A percentile compares a stretch with the other conserved stretches of the same genome.
Conservation (phyloP, 2,329 filamentous ascomycete species). For the Trichoderma atrobrunneum region DNA sequence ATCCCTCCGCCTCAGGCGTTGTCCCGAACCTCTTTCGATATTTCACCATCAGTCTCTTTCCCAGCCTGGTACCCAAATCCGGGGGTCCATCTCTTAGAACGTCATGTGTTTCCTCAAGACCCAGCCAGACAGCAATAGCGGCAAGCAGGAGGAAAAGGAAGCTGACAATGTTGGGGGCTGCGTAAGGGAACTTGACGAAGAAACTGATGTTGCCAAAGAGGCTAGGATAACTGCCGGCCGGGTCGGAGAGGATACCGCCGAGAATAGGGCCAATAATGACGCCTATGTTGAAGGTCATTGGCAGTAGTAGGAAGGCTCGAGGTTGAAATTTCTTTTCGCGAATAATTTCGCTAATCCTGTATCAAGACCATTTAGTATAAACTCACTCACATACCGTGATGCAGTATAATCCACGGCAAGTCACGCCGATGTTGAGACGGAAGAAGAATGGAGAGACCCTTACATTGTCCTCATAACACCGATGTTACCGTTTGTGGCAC, state of each 20-base stretch:
- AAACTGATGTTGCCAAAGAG: conserved; percentile 49
- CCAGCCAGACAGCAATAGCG: conserved; percentile 46
- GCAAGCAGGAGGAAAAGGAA: conserved; percentile 46
- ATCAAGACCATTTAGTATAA: neutral
- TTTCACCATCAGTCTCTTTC: conserved; percentile 34
- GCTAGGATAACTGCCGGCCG: conserved; percentile 54
- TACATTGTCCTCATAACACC: conserved; percentile 73
- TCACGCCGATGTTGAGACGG: neutral
- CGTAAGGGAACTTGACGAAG: conserved; percentile 51
- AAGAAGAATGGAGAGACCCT: conserved; percentile 15
- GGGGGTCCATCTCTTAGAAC: conserved; percentile 36
- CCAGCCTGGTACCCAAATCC: conserved; percentile 44
- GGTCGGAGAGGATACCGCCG: conserved; percentile 67
- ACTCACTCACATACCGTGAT: neutral
- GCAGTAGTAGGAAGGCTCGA: conserved; percentile 69
- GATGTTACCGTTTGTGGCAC: conserved; percentile 69
- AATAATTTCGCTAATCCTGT: conserved; percentile 63
- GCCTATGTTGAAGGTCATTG: conserved; percentile 71
- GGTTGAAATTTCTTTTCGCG: conserved; percentile 65
- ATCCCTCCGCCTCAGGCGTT: conserved; percentile 21
- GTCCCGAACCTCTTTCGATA: conserved; percentile 27
- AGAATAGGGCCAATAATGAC: conserved; percentile 69
- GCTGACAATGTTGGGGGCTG: conserved; percentile 53
- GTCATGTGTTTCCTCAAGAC: conserved; percentile 54
- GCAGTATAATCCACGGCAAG: neutral